Conservation (phyloP, 306 rosid species). For the Pueraria montana region DNA sequence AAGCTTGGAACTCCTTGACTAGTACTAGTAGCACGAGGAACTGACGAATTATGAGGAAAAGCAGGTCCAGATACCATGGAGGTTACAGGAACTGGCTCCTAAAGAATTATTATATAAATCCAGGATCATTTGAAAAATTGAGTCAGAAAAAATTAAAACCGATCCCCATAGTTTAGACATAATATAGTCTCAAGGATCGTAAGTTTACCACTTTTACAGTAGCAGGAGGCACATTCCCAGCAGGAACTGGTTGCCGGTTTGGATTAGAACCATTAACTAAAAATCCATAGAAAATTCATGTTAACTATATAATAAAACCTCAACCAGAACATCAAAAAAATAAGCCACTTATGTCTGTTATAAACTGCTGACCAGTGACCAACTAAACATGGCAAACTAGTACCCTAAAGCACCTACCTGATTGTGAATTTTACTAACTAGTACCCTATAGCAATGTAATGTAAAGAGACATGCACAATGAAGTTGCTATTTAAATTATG, state of each 20-base stretch:
- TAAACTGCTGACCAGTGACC: conserved; percentile 24
- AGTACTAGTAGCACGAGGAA: conserved; percentile 70
- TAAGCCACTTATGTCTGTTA: conserved; percentile 31
- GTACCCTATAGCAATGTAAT: conserved; percentile 12
- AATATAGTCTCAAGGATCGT: conserved; percentile 25
- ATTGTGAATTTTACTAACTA: conserved; percentile 20
- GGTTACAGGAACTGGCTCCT: conserved; percentile 89
- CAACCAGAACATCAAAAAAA: conserved; percentile 41
- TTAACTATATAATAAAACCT: conserved; percentile 26
- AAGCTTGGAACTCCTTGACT: conserved; percentile 86
- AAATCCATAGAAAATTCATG: conserved; percentile 44
- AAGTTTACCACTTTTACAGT: conserved; percentile 88
- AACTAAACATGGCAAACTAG: conserved; percentile 31
- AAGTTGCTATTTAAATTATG: conserved; percentile 19
- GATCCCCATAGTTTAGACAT: not conserved
- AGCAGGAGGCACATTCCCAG: conserved; percentile 77
- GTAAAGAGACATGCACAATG: not conserved
- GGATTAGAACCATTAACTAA: conserved; percentile 84
- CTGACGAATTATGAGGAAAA: conserved; percentile 76
- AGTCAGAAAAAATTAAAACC: conserved; percentile 25
- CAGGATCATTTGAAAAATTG: conserved; percentile 32
- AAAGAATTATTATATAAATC: conserved; percentile 49
- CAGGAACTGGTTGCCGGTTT: conserved; percentile 75
- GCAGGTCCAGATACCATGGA: conserved; percentile 79
- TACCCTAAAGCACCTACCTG: conserved; percentile 21